A percentile compares a stretch with the other conserved stretches of the same genome.
Conservation (phyloP, 768 basidiomycete species). For the Flagelloscypha sp. region DNA sequence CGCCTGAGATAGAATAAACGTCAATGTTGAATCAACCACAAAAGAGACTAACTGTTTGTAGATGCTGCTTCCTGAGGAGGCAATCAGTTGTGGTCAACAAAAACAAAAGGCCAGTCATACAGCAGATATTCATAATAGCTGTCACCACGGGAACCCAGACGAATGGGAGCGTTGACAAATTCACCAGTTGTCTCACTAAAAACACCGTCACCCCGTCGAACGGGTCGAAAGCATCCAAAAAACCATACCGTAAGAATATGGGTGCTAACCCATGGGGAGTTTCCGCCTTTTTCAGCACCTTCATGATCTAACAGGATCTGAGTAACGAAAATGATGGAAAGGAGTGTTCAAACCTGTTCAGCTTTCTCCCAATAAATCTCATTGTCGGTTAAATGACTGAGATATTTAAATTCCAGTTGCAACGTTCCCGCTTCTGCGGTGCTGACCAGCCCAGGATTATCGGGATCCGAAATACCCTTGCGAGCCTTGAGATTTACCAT, state of each 20-base stretch:
- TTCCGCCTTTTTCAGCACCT: slow-evolving; percentile 51
- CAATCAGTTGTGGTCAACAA: slow-evolving; percentile 1
- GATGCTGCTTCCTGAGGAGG: slow-evolving; percentile 57
- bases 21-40: slow-evolving; percentile 1
- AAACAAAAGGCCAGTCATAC: slow-evolving; percentile 31
- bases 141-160: slow-evolving; percentile 87
- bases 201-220: background rate
- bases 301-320: slow-evolving; percentile 41
- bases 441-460: slow-evolving; percentile 56
- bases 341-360: slow-evolving; percentile 48
- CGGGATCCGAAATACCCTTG: slow-evolving; percentile 50
- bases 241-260: slow-evolving; percentile 71
- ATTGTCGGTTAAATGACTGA: slow-evolving; percentile 72
- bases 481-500: slow-evolving; percentile 62
- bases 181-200: slow-evolving; percentile 30
- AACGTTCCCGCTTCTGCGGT: slow-evolving; percentile 85
- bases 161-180: slow-evolving; percentile 60
- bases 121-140: slow-evolving; percentile 90
- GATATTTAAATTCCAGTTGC: slow-evolving; percentile 86
- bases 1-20: slow-evolving; percentile 34
- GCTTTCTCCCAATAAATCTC: slow-evolving; percentile 74
- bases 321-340: background rate
- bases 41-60: slow-evolving; percentile 56
- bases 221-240: background rate
- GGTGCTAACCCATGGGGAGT: slow-evolving; percentile 71